These are phyloP conservation scores for Triticum urartu DNA, from an alignment of 176 grass and related monocot species.

Conservation along the genomic window DNA sequence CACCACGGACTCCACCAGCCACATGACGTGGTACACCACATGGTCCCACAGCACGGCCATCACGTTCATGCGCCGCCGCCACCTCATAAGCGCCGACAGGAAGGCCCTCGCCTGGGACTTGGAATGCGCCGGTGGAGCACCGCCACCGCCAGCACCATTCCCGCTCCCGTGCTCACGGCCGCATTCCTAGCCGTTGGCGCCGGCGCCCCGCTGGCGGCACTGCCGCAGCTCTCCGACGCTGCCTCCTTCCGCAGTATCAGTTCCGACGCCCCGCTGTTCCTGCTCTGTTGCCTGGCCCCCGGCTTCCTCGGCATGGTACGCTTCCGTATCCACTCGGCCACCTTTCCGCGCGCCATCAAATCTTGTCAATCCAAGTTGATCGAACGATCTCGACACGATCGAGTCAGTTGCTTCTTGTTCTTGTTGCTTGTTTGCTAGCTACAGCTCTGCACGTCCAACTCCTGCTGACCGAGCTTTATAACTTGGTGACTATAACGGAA, in stretches of 20 bases:
- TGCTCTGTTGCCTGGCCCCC: background rate
- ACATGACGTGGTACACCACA: slow-evolving; percentile 54
- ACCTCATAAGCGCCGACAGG: slow-evolving; percentile 3
- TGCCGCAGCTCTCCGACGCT: background rate
- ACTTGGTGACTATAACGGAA: background rate
- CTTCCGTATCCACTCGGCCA: slow-evolving; percentile 37
- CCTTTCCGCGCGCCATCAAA: slow-evolving; percentile 27
- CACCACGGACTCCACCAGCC: slow-evolving; percentile 60
- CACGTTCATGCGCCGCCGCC: slow-evolving; percentile 6
- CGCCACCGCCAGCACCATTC: background rate
- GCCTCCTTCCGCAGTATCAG: background rate
- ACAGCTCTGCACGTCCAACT: background rate
- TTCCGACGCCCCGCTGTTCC: background rate
- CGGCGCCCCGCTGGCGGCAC: background rate
- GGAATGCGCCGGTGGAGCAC: background rate
- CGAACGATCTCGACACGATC: no score
- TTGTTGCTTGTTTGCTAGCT: background rate
- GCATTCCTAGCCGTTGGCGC: no score
- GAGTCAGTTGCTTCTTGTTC: background rate
- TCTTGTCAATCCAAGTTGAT: background rate
- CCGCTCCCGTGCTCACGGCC: background rate
- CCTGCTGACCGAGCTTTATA: slow-evolving; percentile 28
- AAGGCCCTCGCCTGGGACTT: background rate
- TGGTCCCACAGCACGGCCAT: slow-evolving; percentile 23
- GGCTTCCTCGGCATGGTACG: slow-evolving; percentile 20